Conservation (phyloP, 768 basidiomycete species). For the Russula compacta region DNA sequence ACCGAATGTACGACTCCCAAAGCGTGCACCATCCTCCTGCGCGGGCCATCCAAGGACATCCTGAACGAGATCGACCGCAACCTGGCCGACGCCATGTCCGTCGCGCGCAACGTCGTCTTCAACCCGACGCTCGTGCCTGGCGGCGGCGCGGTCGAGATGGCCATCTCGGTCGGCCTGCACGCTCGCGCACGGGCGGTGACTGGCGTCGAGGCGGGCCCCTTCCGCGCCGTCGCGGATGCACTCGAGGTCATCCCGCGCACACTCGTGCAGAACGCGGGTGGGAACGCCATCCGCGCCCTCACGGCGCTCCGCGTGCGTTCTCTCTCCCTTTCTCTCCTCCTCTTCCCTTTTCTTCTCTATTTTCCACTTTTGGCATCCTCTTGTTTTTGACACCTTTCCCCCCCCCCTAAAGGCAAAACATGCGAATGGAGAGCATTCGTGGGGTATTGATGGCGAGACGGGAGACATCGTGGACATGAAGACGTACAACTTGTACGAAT, state of each 20-base stretch:
- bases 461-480: constrained; percentile 98
- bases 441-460: constrained; percentile 93
- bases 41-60: constrained; percentile 96
- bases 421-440: constrained; percentile 80
- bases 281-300: constrained; percentile 86
- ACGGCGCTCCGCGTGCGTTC: constrained; percentile 81
- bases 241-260: constrained; percentile 97
- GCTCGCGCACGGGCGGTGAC: constrained; percentile 69
- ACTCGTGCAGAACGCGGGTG: constrained; percentile 89
- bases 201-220: constrained; percentile 88
- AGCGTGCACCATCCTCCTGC: constrained; percentile 96
- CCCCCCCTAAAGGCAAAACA: constrained; percentile 69
- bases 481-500: constrained; percentile 86
- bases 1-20: constrained; percentile 86
- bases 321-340: not conserved
- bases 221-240: constrained; percentile 87
- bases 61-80: constrained; percentile 98
- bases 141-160: constrained; percentile 98
- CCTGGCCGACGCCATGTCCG: constrained; percentile 94
- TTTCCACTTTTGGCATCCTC: constrained; percentile 25
- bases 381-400: too few species aligned
- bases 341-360: too few species aligned
- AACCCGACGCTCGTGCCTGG: constrained; percentile 91
- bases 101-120: constrained; percentile 95
- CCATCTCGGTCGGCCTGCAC: constrained; percentile 81